Evolutionary conservation across 2,329 filamentous ascomycete genomes (phyloP), one percentile per base, ranked within the genome.

Genomic region (Cladosporium sp.): DNA sequence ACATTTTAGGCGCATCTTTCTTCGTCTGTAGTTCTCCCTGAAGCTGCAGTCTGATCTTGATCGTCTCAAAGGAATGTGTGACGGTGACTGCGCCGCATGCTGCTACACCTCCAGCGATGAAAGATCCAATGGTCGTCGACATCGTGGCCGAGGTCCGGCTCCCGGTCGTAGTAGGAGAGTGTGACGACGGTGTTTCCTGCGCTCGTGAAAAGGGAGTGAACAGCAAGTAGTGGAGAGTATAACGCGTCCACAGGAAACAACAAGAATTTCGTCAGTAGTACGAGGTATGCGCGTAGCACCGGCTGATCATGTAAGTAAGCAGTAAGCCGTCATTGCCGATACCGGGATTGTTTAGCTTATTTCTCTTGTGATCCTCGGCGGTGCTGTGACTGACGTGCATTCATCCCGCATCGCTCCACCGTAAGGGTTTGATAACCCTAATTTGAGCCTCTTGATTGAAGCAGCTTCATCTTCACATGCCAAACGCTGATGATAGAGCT

Each of bases 71-170:
- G 65, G 93, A 93, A 80, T 99, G 95, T 59, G 95, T 98, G 70
- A 96, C 93, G 48, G 94, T 98, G 65, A 99, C 95, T 70, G 95
- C 95, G 76, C 95, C 95, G 81, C 94, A 98, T 70, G 95, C 95
- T 76, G 95, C 95, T 76, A 99, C 91, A 77, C 95, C 95, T 77
- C 95, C 95, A 65, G 95, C 94, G 74, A 98, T 88, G 83, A 99
- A 99, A 68, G 93, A 92, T 71, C 82, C 81, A 56, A 79, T 73
- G n/a, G 81, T 83, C 64, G 81, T 83, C 57, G 81, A 79, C 81
- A 83, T 83, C 11, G 26, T 53, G n/a, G 10, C 59, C 32, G 32
- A 21, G 32, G 34, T 28, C 23, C 30, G 26, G 36, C n/a, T 36
- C n/a, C 25, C 23, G 34, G 25, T 7, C 6, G 51, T 21, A 11